A percentile compares a stretch with the other conserved stretches of the same genome.
Conservation (phyloP, 441 rosid genomes). For the Manihot esculenta region DNA sequence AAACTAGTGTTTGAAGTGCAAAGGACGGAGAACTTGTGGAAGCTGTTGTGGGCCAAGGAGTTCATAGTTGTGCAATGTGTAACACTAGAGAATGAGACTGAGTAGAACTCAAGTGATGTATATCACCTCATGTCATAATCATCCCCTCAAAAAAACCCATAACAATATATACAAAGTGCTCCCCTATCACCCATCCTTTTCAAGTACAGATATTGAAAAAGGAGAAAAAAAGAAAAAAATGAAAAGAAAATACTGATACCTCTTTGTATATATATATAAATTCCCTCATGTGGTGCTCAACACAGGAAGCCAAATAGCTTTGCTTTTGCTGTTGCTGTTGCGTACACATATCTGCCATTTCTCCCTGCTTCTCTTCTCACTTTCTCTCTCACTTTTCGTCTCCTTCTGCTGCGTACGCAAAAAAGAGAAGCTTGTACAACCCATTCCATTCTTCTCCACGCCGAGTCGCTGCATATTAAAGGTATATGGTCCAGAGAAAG, state of each 20-base stretch:
- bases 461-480: slow-evolving; percentile 32
- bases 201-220: background rate
- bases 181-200: background rate
- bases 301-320: slow-evolving; percentile 3
- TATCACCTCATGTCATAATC: background rate
- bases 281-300: slow-evolving; percentile 2
- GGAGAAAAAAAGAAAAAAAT: no score
- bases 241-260: background rate
- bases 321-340: slow-evolving; percentile 2
- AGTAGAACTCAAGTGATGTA: background rate
- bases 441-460: slow-evolving; percentile 24
- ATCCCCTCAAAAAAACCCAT: background rate
- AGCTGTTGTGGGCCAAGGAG: no score
- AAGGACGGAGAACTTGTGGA: no score
- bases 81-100: no score
- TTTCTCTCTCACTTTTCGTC: background rate
- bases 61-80: no score
- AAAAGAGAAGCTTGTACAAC: background rate
- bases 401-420: background rate
- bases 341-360: background rate
- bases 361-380: background rate
- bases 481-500: no score
- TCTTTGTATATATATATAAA: background rate
- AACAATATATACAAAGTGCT: background rate
- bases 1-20: no score